phyloP scores from a whole-genome alignment of 768 basidiomycete genomes.

The Collybiopsis luxurians region DNA sequence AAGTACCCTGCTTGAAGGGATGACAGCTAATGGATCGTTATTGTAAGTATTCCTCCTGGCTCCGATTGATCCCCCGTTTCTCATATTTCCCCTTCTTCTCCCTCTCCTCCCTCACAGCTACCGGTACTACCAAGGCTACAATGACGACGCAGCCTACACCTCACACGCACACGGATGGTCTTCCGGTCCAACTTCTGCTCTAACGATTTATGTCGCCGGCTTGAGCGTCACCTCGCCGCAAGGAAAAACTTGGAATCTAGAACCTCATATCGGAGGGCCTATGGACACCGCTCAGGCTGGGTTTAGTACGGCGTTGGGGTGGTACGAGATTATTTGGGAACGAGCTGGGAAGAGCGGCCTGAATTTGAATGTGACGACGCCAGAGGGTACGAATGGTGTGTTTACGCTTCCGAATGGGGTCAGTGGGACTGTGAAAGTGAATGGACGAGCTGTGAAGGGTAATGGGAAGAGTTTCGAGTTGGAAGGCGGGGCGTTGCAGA shows the following conservation, averaged over 20 bases:
- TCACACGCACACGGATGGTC: conserved; percentile 64
- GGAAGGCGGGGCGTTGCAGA: background rate
- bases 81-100: background rate
- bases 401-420: conserved; percentile 23
- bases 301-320: conserved; percentile 50
- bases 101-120: conserved; percentile 30
- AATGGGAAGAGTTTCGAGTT: background rate
- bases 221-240: conserved; percentile 44
- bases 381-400: conserved; percentile 27
- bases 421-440: conserved; percentile 13
- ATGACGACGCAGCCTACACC: conserved; percentile 55
- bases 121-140: conserved; percentile 52
- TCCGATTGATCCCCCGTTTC: background rate
- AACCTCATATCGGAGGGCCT: conserved; percentile 41
- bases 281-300: conserved; percentile 45
- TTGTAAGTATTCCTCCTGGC: conserved; percentile 27
- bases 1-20: conserved; percentile 57
- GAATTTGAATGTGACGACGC: conserved; percentile 22
- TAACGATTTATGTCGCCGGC: conserved; percentile 58
- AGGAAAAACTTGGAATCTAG: conserved; percentile 46
- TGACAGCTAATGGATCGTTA: conserved; percentile 55
- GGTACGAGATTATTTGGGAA: conserved; percentile 47
- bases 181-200: conserved; percentile 53
- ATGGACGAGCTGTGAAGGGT: conserved; percentile 11
- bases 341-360: conserved; percentile 17